Conservation (phyloP, 768 basidiomycete genomes). For the Podaxis sp. region DNA sequence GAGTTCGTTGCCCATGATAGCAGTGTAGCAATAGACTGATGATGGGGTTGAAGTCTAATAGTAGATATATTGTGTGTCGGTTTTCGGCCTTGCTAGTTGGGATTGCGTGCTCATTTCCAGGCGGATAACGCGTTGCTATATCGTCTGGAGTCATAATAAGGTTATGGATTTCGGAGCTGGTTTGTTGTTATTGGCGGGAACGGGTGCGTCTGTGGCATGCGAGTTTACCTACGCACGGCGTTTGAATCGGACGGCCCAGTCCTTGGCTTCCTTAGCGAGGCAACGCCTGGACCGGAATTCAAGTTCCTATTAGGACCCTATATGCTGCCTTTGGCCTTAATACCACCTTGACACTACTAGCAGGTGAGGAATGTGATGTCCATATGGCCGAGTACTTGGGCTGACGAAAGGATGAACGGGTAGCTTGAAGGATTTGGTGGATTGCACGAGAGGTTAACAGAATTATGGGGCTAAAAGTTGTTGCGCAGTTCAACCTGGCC, state of each 20-base stretch:
- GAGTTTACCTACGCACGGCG: neutral
- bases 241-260: slow-evolving; percentile 10
- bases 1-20: neutral
- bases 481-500: slow-evolving; percentile 20
- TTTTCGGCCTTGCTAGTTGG: neutral
- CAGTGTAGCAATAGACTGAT: neutral
- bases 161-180: slow-evolving; percentile 23
- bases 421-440: slow-evolving; percentile 28
- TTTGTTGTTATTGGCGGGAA: slow-evolving; percentile 26
- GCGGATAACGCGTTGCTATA: slow-evolving; percentile 30
- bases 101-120: neutral
- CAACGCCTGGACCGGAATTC: slow-evolving; percentile 14
- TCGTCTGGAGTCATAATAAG: slow-evolving; percentile 31
- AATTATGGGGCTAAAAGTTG: slow-evolving; percentile 18
- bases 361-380: slow-evolving; percentile 19
- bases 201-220: slow-evolving; percentile 20
- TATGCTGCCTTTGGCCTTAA: slow-evolving; percentile 30
- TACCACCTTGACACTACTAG: slow-evolving; percentile 27
- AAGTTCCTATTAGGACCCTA: slow-evolving; percentile 20
- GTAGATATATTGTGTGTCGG: slow-evolving; percentile 10
- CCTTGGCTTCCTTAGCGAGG: slow-evolving; percentile 18
- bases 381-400: neutral
- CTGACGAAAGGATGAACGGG: neutral
- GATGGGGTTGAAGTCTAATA: slow-evolving; percentile 5
- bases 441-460: slow-evolving; percentile 22